Evolutionary conservation across 371 early-diverging fungal species (phyloP), one percentile per base, ranked within the genome.

Genomic region (Mycotypha africana): DNA sequence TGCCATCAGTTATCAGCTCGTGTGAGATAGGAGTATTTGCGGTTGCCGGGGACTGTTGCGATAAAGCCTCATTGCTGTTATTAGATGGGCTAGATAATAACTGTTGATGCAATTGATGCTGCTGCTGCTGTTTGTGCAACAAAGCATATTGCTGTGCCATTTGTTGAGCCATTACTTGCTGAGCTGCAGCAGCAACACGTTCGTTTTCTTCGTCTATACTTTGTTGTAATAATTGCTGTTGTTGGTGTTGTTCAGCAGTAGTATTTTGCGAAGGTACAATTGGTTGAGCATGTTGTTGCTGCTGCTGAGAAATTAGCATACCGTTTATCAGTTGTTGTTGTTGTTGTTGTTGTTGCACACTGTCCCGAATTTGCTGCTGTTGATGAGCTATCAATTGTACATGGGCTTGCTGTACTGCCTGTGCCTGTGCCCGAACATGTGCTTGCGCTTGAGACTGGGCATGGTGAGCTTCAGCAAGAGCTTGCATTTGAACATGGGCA

Each of bases 71-170:
- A 7, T 38, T 46, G n/a, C n/a, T n/a, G n/a, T n/a, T n/a, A n/a
- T n/a, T n/a, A n/a, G n/a, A n/a, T n/a, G n/a, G n/a, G n/a, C n/a
- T n/a, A n/a, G n/a, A n/a, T n/a, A n/a, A n/a, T n/a, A n/a, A n/a
- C 36, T 4, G 34, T 26, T 26, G 46, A 11, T 30, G 46, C 26
- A 26, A 20, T n/a, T 16, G 42, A n/a, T 35, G 33, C 15, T 43
- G 43, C 3, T 43, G 43, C 14, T 43, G 43, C 25, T 33, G 32
- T 43, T 43, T 32, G 12, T 43, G 45, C 23, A 50, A 24, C 4
- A 50, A 34, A 23, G 51, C 59, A 42, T 46, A 53, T 33, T 58
- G 59, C 12, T 58, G 59, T 10, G 59, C 49, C 47, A 58, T 58
- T 28, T 53, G 53, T 32, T 58, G 59, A 0, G 54, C 59, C 59